Conservation (phyloP, 1,139 yeast genomes). For the Debaryomyces fabryi region DNA sequence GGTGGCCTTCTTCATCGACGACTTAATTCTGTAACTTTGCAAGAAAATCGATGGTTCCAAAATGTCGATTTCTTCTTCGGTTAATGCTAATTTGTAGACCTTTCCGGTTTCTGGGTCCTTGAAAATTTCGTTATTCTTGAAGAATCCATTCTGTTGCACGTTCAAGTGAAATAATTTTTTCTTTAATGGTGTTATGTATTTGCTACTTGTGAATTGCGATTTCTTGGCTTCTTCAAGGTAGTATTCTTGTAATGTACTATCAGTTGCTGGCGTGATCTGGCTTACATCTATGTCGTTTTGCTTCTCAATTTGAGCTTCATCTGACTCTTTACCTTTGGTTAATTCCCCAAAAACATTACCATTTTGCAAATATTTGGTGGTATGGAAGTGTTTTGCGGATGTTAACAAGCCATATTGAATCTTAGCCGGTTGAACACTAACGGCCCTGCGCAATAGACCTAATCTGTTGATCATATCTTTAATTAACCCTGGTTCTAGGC, state of each 20-base stretch:
- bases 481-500: neutral
- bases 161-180: constrained; percentile 62
- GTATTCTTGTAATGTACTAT: constrained; percentile 37
- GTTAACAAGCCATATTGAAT: neutral
- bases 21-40: constrained; percentile 76
- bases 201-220: constrained; percentile 33
- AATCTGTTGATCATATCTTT: constrained; percentile 4
- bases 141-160: constrained; percentile 71
- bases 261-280: constrained; percentile 32
- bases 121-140: constrained; percentile 62
- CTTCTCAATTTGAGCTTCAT: constrained; percentile 12
- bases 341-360: constrained; percentile 32
- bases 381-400: constrained; percentile 16
- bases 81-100: constrained; percentile 57
- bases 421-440: neutral
- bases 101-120: constrained; percentile 47
- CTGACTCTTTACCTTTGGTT: constrained; percentile 22
- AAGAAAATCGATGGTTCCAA: constrained; percentile 85
- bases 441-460: constrained; percentile 3
- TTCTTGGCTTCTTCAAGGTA: constrained; percentile 33
- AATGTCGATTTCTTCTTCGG: constrained; percentile 67
- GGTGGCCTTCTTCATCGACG: constrained; percentile 87
- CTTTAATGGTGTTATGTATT: constrained; percentile 72
- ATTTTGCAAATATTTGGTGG: constrained; percentile 15
- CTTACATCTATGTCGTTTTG: constrained; percentile 17